A percentile compares a stretch with the other conserved stretches of the same genome.
Conservation (phyloP, 2,329 filamentous ascomycete genomes). For the Annulohypoxylon truncatum region DNA sequence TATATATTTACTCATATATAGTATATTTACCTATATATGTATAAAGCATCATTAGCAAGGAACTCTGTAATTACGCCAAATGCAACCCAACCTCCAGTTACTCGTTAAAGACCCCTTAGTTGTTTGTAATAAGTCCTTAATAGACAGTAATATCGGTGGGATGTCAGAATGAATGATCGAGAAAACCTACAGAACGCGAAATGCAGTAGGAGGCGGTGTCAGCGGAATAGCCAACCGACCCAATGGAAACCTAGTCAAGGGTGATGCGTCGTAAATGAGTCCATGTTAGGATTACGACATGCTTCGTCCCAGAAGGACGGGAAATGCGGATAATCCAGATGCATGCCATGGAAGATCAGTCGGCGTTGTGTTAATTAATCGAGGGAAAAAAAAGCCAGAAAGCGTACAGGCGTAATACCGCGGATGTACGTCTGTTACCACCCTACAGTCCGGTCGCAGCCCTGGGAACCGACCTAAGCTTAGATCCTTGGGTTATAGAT, state of each 20-base stretch:
- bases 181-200: constrained; percentile 11
- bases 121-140: constrained; percentile 6
- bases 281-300: constrained; percentile 36
- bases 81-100: constrained; percentile 12
- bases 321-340: constrained; percentile 40
- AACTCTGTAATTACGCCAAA: constrained; percentile 16
- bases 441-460: constrained; percentile 28
- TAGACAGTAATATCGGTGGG: neutral
- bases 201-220: constrained; percentile 36
- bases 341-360: constrained; percentile 38
- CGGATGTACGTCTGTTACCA: constrained; percentile 32
- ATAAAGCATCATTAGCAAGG: constrained; percentile 4
- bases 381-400: constrained; percentile 12
- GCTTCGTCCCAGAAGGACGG: constrained; percentile 39
- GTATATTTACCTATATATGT: neutral
- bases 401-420: constrained; percentile 31
- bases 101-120: constrained; percentile 4
- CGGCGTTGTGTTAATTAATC: constrained; percentile 31
- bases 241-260: constrained; percentile 36
- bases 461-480: constrained; percentile 23
- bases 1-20: no score
- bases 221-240: constrained; percentile 39
- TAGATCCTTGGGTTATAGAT: constrained; percentile 34
- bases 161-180: constrained; percentile 3
- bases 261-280: constrained; percentile 23